Conservation (phyloP, 2,329 filamentous ascomycete genomes). For the Phialocephala subalpina region DNA sequence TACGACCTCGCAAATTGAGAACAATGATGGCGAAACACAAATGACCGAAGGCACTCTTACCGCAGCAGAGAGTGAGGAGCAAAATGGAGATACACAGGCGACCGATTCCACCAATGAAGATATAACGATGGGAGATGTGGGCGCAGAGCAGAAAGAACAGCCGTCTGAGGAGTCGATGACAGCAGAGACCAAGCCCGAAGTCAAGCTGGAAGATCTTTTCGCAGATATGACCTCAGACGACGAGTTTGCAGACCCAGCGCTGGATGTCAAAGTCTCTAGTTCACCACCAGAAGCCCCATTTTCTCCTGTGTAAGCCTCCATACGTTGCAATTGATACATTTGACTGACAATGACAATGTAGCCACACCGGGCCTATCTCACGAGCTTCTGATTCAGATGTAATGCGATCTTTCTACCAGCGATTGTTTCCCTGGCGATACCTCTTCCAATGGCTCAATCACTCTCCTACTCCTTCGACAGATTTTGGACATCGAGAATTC, state of each 20-base stretch:
- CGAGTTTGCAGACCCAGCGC: conserved; percentile 62
- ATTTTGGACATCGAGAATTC: conserved; percentile 95
- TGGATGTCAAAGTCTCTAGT: conserved; percentile 51
- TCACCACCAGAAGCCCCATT: conserved; percentile 53
- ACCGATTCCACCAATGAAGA: conserved; percentile 34
- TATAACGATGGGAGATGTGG: conserved; percentile 39
- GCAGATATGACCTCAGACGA: conserved; percentile 66
- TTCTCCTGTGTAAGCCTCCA: conserved; percentile 52
- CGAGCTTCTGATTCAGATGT: conserved; percentile 78
- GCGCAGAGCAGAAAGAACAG: conserved; percentile 18
- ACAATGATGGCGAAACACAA: conserved; percentile 43
- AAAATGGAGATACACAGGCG: conserved; percentile 24
- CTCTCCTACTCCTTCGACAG: conserved; percentile 81
- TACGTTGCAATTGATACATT: not conserved
- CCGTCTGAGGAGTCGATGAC: conserved; percentile 24
- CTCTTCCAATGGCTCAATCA: conserved; percentile 99
- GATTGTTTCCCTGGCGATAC: conserved; percentile 92
- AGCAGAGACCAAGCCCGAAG: conserved; percentile 49
- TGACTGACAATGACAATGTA: conserved; percentile 36
- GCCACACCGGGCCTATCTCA: conserved; percentile 46
- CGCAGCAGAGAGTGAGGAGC: conserved; percentile 14
- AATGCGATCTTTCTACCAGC: conserved; percentile 94
- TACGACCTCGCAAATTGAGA: conserved; percentile 39
- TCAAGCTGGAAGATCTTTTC: conserved; percentile 67
- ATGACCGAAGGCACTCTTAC: conserved; percentile 19